Evolutionary conservation across 2,329 filamentous ascomycete genomes (phyloP).

Genomic region (Pseudogymnoascus sp.): DNA sequence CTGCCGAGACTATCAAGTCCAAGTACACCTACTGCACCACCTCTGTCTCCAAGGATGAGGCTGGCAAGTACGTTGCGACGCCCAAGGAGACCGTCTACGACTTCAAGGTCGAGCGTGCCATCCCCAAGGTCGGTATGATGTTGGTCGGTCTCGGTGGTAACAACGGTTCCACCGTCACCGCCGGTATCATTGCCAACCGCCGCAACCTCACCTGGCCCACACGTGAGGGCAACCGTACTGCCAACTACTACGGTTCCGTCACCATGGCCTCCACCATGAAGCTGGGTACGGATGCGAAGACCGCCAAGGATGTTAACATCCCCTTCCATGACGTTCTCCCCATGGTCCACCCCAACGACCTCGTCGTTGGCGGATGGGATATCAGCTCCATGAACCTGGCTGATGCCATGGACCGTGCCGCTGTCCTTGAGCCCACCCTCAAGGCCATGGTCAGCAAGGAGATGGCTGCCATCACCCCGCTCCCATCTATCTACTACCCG

Average conservation of each 20-base stretch:
- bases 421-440: slow-evolving; percentile 89
- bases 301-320: slow-evolving; percentile 85
- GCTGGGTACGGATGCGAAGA: slow-evolving; percentile 80
- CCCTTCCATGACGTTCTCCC: slow-evolving; percentile 91
- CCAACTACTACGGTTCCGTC: slow-evolving; percentile 98
- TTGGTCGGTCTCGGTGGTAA: slow-evolving; percentile 96
- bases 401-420: slow-evolving; percentile 88
- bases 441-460: slow-evolving; percentile 89
- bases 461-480: slow-evolving; percentile 79
- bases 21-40: slow-evolving; percentile 97
- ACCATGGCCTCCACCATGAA: slow-evolving; percentile 97
- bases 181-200: slow-evolving; percentile 93
- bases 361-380: slow-evolving; percentile 94
- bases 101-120: slow-evolving; percentile 93
- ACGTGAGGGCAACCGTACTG: slow-evolving; percentile 72
- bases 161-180: slow-evolving; percentile 95
- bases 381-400: slow-evolving; percentile 88
- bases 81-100: slow-evolving; percentile 88
- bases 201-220: slow-evolving; percentile 84
- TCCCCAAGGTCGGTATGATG: slow-evolving; percentile 94
- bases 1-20: slow-evolving; percentile 78
- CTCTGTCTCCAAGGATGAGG: slow-evolving; percentile 57
- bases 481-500: slow-evolving; percentile 96
- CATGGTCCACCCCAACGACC: slow-evolving; percentile 95
- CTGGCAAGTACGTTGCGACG: slow-evolving; percentile 73